Percentiles rank a stretch among this genome's conserved stretches.
phyloP scores from a whole-genome alignment of 2,329 filamentous ascomycete species.

The Paradendryphiella salina region DNA sequence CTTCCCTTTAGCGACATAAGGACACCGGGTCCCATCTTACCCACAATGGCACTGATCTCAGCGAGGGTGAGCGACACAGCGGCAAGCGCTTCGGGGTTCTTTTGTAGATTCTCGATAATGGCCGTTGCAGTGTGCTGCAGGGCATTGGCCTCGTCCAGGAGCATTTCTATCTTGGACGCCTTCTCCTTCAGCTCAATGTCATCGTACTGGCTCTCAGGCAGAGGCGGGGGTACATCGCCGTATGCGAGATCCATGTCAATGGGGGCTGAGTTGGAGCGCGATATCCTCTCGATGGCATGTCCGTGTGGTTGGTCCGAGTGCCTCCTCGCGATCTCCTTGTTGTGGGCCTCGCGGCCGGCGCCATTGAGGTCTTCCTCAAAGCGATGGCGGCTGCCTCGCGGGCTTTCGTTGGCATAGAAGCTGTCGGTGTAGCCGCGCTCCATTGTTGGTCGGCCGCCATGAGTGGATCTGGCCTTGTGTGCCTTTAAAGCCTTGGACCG shows the following conservation, averaged over 20 bases:
- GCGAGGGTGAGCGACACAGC: constrained; percentile 91
- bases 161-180: constrained; percentile 71
- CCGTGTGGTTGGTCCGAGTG: constrained; percentile 47
- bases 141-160: constrained; percentile 87
- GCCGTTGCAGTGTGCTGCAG: constrained; percentile 79
- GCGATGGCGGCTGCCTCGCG: constrained; percentile 30
- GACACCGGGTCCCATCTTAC: constrained; percentile 82
- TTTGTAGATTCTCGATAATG: constrained; percentile 78
- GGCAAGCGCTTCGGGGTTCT: constrained; percentile 87
- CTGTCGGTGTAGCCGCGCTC: constrained; percentile 53
- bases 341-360: constrained; percentile 35
- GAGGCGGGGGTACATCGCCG: constrained; percentile 74
- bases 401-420: constrained; percentile 49
- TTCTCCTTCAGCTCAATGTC: constrained; percentile 67
- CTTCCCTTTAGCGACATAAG: constrained; percentile 74
- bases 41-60: constrained; percentile 80
- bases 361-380: constrained; percentile 41
- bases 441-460: constrained; percentile 37
- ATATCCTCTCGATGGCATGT: constrained; percentile 17
- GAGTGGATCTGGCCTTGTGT: constrained; percentile 26
- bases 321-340: constrained; percentile 49
- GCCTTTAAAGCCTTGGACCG: constrained; percentile 32
- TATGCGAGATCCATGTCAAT: constrained; percentile 94
- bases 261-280: constrained; percentile 46
- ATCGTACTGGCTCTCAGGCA: constrained; percentile 55